Base-by-base conservation (phyloP, 768 basidiomycete species). In the Auricularia sp. region DNA sequence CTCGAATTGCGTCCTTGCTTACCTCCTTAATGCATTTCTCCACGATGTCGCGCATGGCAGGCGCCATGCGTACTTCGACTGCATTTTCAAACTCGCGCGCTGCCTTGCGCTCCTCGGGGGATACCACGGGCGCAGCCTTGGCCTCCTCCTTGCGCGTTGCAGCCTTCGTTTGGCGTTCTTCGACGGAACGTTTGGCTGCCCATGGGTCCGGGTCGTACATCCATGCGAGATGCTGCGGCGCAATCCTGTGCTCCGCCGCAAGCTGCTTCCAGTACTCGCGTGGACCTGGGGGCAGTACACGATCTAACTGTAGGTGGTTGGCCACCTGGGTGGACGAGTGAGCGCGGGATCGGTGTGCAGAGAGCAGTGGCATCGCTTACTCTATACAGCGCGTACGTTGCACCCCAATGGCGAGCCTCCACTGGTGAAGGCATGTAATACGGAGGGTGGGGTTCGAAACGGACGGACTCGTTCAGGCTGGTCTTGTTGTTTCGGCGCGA, bases 401-500 rank as follows among this genome's bases (percentile, higher is more conserved):
- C 93, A 44, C 87, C 93, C 87, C 90, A 94, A 71, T 97, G 94
- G 63, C 87, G 88, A 35, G 93, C 93, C 75, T 96, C 91, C 29
- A 87, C 71, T 6, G 86, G 81, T n/a, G 86, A 86, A 2, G 83
- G 79, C 66, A 84, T 79, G 56, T 81, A 75, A 68, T 90, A 83
- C 5, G 87, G 81, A 1, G 90, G 88, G 71, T 88, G 83, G 4
- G 93, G 88, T 66, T 85, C 84, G 67, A 97, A 74, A 58, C 84
- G 80, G 16, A 93, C 86, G 3, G 77, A 81, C 70, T 93, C 90
- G 63, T 74, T 80, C 67, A 87, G 81, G 3, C 84, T 84, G 21
- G 80, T 86, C 73, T 87, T 93, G 72, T 86, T 87, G 71, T 88
- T 86, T 61, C 84, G 71, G 67, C 81, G 82, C 65, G 75, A 80